Conservation (phyloP, 116 monocot genomes). For the Iris pallida region DNA sequence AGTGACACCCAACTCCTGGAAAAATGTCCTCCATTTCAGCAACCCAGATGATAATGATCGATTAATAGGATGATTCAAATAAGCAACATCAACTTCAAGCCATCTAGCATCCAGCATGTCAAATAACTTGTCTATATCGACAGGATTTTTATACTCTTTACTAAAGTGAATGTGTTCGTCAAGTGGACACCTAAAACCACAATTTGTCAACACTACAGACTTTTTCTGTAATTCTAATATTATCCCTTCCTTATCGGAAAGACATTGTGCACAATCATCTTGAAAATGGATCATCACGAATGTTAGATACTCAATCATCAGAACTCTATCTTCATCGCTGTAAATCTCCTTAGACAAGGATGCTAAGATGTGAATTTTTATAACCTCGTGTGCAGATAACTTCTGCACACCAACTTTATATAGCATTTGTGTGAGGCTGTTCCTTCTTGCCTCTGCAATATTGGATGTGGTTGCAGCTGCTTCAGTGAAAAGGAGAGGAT, state of each 20-base stretch:
- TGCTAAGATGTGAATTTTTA: conserved; percentile 61
- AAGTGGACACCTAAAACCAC: conserved; percentile 57
- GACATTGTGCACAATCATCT: conserved; percentile 53
- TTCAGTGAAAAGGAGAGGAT: conserved; percentile 42
- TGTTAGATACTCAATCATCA: conserved; percentile 75
- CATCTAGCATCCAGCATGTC: conserved; percentile 35
- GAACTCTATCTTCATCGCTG: conserved; percentile 21
- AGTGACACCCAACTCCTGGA: conserved; percentile 75
- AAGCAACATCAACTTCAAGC: conserved; percentile 70
- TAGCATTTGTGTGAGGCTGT: conserved; percentile 49
- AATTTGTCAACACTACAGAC: conserved; percentile 58
- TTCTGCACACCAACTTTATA: conserved; percentile 70
- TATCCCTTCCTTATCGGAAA: conserved; percentile 53
- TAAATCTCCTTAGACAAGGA: conserved; percentile 33
- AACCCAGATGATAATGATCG: conserved; percentile 22
- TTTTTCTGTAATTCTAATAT: conserved; percentile 42
- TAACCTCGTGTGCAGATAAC: conserved; percentile 81
- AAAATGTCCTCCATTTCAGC: conserved; percentile 66
- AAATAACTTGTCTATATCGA: conserved; percentile 51
- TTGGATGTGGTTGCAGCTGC: conserved; percentile 18
- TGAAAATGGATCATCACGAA: conserved; percentile 92
- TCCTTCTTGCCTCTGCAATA: conserved; percentile 25
- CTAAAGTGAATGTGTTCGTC: conserved; percentile 79
- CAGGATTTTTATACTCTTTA: conserved; percentile 68
- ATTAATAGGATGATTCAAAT: conserved; percentile 64